These are phyloP conservation scores for Clitopilus hobsonii DNA, from an alignment of 768 basidiomycete species.

Conservation along the genomic window DNA sequence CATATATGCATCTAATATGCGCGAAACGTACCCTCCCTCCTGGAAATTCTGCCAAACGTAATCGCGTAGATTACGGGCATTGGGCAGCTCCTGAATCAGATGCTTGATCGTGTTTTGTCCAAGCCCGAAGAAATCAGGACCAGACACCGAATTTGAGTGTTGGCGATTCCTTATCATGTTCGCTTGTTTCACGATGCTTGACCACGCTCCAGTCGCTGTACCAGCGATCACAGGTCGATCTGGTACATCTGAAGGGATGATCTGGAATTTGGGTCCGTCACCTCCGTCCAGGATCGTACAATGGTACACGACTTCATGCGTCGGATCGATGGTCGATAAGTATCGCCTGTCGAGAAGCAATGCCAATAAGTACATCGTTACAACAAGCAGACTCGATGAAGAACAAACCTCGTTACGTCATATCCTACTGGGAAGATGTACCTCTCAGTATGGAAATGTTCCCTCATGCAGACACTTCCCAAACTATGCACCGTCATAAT, in stretches of 20 bases:
- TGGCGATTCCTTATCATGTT: conserved; percentile 77
- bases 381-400: conserved; percentile 1
- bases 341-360: conserved; percentile 53
- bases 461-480: conserved; percentile 74
- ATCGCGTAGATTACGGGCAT: conserved; percentile 65
- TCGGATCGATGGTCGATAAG: conserved; percentile 68
- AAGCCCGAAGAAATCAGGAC: conserved; percentile 85
- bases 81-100: conserved; percentile 80
- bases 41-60: conserved; percentile 87
- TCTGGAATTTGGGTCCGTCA: conserved; percentile 83
- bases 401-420: conserved; percentile 66
- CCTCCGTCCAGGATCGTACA: conserved; percentile 85
- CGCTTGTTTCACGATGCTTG: conserved; percentile 76
- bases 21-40: conserved; percentile 72
- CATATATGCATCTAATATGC: conserved; percentile 7
- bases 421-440: conserved; percentile 90
- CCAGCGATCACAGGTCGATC: conserved; percentile 74
- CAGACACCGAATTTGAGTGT: conserved; percentile 84
- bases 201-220: conserved; percentile 89
- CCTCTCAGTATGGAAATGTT: conserved; percentile 83
- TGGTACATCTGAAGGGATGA: conserved; percentile 67
- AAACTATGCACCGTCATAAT: conserved; percentile 80
- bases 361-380: conserved; percentile 2
- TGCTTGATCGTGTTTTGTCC: conserved; percentile 88
- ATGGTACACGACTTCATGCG: conserved; percentile 65